Percentiles rank a stretch among this genome's conserved stretches.
phyloP scores from a whole-genome alignment of 129 eudicot species.

The Calendula officinalis region DNA sequence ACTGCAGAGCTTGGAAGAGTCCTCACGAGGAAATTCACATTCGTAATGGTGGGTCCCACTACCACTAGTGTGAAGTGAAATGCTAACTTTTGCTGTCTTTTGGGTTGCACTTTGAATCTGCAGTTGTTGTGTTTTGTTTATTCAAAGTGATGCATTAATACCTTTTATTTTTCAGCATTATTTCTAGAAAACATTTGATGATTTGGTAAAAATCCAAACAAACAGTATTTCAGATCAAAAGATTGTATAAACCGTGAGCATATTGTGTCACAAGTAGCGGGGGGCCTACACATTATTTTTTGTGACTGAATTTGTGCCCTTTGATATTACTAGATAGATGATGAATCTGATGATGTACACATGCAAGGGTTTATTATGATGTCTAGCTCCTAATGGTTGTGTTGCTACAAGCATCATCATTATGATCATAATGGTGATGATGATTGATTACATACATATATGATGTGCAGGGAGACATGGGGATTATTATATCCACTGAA shows the following conservation, averaged over 20 bases:
- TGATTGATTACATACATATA: slow-evolving; percentile 17
- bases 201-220: neutral
- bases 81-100: slow-evolving; percentile 21
- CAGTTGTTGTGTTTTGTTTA: slow-evolving; percentile 23
- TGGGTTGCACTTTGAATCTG: slow-evolving; percentile 28
- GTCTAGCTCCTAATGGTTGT: slow-evolving; percentile 5
- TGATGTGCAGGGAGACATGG: slow-evolving; percentile 14
- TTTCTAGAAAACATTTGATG: neutral
- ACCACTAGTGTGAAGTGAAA: slow-evolving; percentile 1
- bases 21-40: slow-evolving; percentile 35
- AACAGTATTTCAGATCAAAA: neutral
- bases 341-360: slow-evolving; percentile 26
- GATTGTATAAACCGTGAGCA: neutral
- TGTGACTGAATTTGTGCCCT: neutral
- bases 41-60: slow-evolving; percentile 23
- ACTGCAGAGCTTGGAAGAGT: slow-evolving; percentile 54
- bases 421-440: slow-evolving; percentile 9
- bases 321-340: slow-evolving; percentile 1
- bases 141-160: slow-evolving; percentile 18
- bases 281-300: neutral
- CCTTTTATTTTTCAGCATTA: slow-evolving; percentile 4
- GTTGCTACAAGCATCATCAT: slow-evolving; percentile 22
- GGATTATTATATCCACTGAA: slow-evolving; percentile 27
- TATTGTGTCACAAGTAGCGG: neutral
- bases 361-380: slow-evolving; percentile 24